These are phyloP conservation scores for Parietaria judaica DNA, from an alignment of 306 rosid genomes.

Conservation along the genomic window DNA sequence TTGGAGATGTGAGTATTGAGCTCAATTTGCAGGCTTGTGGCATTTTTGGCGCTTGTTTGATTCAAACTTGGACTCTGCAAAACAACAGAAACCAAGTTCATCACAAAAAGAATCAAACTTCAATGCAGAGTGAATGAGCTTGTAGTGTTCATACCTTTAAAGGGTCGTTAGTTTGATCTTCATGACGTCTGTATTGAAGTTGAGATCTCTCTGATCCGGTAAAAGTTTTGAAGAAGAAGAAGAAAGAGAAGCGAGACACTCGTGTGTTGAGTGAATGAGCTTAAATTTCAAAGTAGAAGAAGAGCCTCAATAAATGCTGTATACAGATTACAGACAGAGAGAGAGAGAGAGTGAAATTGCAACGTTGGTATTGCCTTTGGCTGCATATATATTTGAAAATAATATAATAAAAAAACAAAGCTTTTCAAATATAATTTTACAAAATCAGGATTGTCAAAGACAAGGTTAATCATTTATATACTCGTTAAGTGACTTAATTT, in stretches of 20 bases:
- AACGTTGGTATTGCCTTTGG: not conserved
- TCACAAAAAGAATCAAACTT: not conserved
- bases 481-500: too few relatives aligned
- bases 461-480: too few relatives aligned
- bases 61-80: not conserved
- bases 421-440: too few relatives aligned
- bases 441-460: too few relatives aligned
- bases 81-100: not conserved
- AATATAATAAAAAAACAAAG: too few relatives aligned
- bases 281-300: conserved; percentile 30
- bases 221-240: conserved; percentile 22
- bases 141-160: conserved; percentile 18
- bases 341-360: conserved; percentile 9
- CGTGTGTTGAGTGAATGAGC: conserved; percentile 40
- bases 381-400: not conserved
- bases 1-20: conserved; percentile 46
- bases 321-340: conserved; percentile 13
- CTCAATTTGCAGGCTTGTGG: conserved; percentile 46
- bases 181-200: too few relatives aligned
- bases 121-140: not conserved
- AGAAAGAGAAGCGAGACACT: conserved; percentile 22
- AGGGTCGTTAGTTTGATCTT: conserved; percentile 11
- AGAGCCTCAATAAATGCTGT: conserved; percentile 41
- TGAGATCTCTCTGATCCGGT: conserved; percentile 31
- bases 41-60: conserved; percentile 26